These are phyloP conservation scores for Aegilops speltoides DNA, from an alignment of 176 grass and related monocot genomes.

Conservation along the genomic window DNA sequence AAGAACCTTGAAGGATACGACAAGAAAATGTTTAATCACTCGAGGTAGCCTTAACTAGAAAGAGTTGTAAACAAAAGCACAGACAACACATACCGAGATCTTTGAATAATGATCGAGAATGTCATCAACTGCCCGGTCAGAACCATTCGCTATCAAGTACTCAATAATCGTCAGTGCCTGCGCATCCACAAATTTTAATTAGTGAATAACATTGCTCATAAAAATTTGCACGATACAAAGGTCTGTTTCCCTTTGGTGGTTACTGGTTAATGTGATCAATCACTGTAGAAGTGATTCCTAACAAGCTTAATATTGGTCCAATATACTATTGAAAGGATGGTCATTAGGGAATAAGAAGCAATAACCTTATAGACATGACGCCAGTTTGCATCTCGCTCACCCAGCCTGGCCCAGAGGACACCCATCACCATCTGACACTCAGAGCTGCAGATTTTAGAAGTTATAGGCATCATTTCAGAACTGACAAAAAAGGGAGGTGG, in stretches of 20 bases:
- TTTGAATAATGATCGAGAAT: conserved; percentile 86
- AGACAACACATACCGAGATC: conserved; percentile 73
- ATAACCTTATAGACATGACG: conserved; percentile 84
- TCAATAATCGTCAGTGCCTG: conserved; percentile 94
- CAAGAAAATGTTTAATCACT: conserved; percentile 20
- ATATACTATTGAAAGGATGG: background rate
- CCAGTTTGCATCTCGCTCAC: conserved; percentile 78
- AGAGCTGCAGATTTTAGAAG: conserved; percentile 54
- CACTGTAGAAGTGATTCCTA: conserved; percentile 6
- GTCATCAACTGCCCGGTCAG: conserved; percentile 90
- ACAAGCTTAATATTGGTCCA: conserved; percentile 16
- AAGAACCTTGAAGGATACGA: conserved; percentile 61
- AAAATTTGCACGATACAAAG: conserved; percentile 16
- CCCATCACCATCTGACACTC: conserved; percentile 98
- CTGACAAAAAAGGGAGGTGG: background rate
- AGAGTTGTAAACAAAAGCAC: conserved; percentile 11
- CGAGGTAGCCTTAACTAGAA: conserved; percentile 19
- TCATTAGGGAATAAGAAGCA: conserved; percentile 14
- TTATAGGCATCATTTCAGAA: conserved; percentile 25
- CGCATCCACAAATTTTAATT: conserved; percentile 22
- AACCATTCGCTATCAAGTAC: conserved; percentile 97
- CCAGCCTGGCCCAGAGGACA: conserved; percentile 85
- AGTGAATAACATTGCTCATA: conserved; percentile 19
- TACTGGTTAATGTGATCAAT: background rate
- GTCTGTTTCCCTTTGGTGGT: background rate